Evolutionary conservation across 2,329 filamentous ascomycete species (phyloP), one percentile per base, ranked within the genome.

Genomic region (Fusarium anthophilum): DNA sequence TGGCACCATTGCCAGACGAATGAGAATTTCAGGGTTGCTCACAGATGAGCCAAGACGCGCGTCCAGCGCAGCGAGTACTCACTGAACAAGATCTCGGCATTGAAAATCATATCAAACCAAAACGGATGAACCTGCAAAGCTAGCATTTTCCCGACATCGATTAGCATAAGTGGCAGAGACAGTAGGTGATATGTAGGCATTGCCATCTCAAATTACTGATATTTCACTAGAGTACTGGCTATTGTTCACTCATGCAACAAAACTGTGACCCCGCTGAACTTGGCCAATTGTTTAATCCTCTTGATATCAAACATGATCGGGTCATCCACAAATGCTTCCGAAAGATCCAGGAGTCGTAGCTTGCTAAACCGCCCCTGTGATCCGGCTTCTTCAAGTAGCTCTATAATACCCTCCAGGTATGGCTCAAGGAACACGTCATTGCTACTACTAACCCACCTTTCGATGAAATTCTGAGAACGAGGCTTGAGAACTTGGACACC

Each of bases 31-130:
- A 18, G 22, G 20, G 7, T 3, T 18, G 2, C 20, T 50, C 7
- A 9, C 15, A n/a, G 20, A 3, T 32, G 47, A 32, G 28, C 28
- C 8, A 50, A 18, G 20, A 32, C 28, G 22, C 20, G 20, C 3
- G 20, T 50, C 10, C 22, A 18, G 28, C 5, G 14, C 8, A 12
- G 11, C 5, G 6, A 30, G 14, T 17, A 48, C 26, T 48, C 14
- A n/a, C 6, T n/a, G 4, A 18, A 9, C 15, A 9, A 4, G 10
- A 15, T n/a, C 1, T 2, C 20, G 10, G 7, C 5, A n/a, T 17
- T 3, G 20, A n/a, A 1, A 0, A n/a, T n/a, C 9, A 9, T 3
- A 8, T 9, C 2, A 3, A 3, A 5, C 1, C 3, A 10, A 30
- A 30, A 48, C 4, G 2, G 4, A 22, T 8, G 2, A 3, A n/a